phyloP scores from a whole-genome alignment of 768 basidiomycete species.

The Krasilnikovozyma curviuscula region DNA sequence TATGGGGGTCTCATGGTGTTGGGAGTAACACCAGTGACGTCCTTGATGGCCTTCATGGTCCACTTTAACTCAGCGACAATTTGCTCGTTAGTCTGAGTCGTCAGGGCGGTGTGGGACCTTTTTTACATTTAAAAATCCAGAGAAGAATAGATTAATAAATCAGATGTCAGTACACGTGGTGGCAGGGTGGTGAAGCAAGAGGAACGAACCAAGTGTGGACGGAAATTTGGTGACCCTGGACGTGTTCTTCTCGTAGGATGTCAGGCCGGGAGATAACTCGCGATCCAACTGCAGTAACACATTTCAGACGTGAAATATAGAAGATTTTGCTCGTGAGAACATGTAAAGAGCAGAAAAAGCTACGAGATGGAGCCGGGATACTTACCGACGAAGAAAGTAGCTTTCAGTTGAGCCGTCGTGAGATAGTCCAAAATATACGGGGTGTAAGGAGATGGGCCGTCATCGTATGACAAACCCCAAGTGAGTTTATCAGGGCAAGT shows the following conservation, averaged over 20 bases:
- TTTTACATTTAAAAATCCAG: no score
- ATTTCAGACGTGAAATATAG: no score
- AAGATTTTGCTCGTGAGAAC: no score
- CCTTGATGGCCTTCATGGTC: constrained; percentile 64
- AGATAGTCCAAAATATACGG: constrained; percentile 47
- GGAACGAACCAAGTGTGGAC: constrained; percentile 77
- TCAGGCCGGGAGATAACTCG: constrained; percentile 54
- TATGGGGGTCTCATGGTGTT: constrained; percentile 42
- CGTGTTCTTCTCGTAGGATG: constrained; percentile 54
- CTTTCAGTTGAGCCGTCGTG: constrained; percentile 40
- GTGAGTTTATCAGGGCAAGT: constrained; percentile 47
- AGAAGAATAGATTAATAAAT: constrained; percentile 33
- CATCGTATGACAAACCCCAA: constrained; percentile 35
- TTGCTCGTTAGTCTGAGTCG: constrained; percentile 53
- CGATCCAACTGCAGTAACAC: no score
- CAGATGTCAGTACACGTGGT: neutral
- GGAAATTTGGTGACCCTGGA: constrained; percentile 58
- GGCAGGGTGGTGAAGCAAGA: neutral
- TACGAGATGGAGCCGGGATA: constrained; percentile 26
- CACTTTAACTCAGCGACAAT: constrained; percentile 76
- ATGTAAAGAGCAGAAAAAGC: no score
- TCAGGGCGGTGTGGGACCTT: no score
- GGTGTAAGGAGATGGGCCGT: constrained; percentile 52
- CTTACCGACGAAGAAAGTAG: constrained; percentile 77
- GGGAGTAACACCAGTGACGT: constrained; percentile 48